Base-by-base conservation (phyloP, 805 yeast species). In the Metschnikowia arizonensis region DNA sequence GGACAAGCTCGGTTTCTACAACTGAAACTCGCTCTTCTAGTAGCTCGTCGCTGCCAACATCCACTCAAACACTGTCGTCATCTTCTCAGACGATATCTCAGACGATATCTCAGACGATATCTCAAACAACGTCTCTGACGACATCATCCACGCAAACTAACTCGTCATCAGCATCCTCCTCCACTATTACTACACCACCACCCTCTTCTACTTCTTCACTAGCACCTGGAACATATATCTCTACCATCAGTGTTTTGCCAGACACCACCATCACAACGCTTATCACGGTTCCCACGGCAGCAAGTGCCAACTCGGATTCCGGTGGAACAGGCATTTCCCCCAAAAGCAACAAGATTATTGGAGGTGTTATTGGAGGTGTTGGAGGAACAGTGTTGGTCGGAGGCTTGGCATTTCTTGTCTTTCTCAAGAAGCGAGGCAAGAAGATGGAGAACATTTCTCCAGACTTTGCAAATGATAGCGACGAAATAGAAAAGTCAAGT, bases 351-450 rank as follows among this genome's bases (percentile, higher is more conserved):
- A 68, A 64, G 49, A 56, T 71, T 33, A 68, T 71, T 18, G 76
- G 76, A 3, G 75, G 76, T 1, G 55, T 71, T 12, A 75, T 71
- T n/a, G 76, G 76, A 0, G 68, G 73, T 1, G 64, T 71, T 19
- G 76, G 75, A n/a, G 76, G 76, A 10, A 61, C 72, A 15, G 62
- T 71, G 23, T 58, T 69, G n/a, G 63, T 71, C 35, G 73, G 72
- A 0, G 57, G 60, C 2, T 48, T 68, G 15, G 73, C 69, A 9
- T 48, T 70, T 14, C 63, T 69, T 44, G 52, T 71, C 31, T 64
- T 66, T 47, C 55, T 68, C 52, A 68, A 61, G 48, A 61, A 56
- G 42, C 56, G 70, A 29, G 61, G 60, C 50, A 53, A 56, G 35
- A 50, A 52, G 12, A 49, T 67, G 29, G 65, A 68, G 34, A 71